These are phyloP conservation scores for Ampelocalamus luodianensis DNA, from an alignment of 176 grass and related monocot genomes.

Conservation along the genomic window DNA sequence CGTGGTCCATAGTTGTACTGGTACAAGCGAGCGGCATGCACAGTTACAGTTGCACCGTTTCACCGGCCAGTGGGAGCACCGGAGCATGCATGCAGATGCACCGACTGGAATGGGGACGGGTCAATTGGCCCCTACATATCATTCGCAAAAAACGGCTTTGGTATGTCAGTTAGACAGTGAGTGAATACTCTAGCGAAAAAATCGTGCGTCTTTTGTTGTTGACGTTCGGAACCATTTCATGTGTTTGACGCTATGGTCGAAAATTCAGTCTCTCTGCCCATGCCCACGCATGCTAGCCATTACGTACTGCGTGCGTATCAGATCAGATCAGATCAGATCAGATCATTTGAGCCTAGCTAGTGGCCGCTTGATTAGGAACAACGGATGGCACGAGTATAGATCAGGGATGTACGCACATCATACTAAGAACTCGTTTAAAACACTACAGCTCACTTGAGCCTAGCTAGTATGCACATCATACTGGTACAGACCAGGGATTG, in stretches of 20 bases:
- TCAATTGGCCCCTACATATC: neutral
- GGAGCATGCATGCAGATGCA: too few relatives aligned
- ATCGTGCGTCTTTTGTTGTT: neutral
- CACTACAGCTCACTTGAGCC: too few relatives aligned
- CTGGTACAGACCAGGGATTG: neutral
- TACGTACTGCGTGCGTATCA: neutral
- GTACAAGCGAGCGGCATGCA: neutral
- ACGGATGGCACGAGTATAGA: neutral
- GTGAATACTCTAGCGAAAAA: neutral
- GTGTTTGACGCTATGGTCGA: neutral
- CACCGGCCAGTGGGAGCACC: neutral
- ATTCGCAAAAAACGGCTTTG: neutral
- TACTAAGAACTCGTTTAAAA: too few relatives aligned
- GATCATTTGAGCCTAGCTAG: too few relatives aligned
- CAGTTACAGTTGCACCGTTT: too few relatives aligned
- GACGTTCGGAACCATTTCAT: neutral
- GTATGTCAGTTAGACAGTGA: too few relatives aligned
- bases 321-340: neutral
- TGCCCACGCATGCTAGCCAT: neutral
- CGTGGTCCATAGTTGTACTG: neutral
- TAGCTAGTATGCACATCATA: too few relatives aligned
- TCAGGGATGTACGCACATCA: neutral
- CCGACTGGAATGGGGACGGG: too few relatives aligned
- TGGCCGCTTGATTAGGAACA: neutral
- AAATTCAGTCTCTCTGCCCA: neutral